These are phyloP conservation scores for Elongisporangium prolatum DNA, from an alignment of 352 stramenopile species.

Conservation along the genomic window DNA sequence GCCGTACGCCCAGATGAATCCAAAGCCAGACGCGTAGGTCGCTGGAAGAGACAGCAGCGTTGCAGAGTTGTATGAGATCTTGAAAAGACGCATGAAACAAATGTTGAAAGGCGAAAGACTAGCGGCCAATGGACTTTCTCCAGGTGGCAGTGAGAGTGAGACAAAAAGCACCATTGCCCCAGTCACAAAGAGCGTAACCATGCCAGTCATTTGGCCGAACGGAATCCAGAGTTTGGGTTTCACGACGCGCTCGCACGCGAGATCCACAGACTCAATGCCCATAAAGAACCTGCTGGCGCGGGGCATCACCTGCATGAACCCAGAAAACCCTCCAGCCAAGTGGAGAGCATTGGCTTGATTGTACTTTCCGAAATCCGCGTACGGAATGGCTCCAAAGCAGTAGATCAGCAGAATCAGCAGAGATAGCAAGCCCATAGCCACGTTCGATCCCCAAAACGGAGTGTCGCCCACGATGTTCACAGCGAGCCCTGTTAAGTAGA, in stretches of 20 bases:
- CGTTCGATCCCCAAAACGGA: constrained; percentile 41
- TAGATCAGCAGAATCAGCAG: constrained; percentile 36
- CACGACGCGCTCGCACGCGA: constrained; percentile 28
- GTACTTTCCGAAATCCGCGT: constrained; percentile 19
- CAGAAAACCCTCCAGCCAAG: constrained; percentile 15
- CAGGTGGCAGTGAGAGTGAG: constrained; percentile 21
- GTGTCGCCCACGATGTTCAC: constrained; percentile 27
- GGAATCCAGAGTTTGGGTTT: constrained; percentile 39
- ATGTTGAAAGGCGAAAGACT: constrained; percentile 19
- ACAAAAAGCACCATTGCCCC: constrained; percentile 30
- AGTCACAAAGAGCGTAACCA: constrained; percentile 35
- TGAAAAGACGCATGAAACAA: constrained; percentile 22
- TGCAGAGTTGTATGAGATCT: constrained; percentile 15
- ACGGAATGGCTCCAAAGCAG: constrained; percentile 25
- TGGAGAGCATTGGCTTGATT: constrained; percentile 18
- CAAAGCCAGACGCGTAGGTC: constrained; percentile 26
- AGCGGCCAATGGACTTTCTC: not conserved
- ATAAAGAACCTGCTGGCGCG: constrained; percentile 42
- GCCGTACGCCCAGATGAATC: constrained; percentile 32
- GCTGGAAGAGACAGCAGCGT: constrained; percentile 30
- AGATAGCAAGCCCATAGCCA: constrained; percentile 20
- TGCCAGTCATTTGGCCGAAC: constrained; percentile 31
- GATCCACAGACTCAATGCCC: constrained; percentile 29
- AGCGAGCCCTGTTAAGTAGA: constrained; percentile 26
- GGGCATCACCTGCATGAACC: constrained; percentile 32